phyloP scores from a whole-genome alignment of 2,329 filamentous ascomycete genomes.

The Hypomyces rosellus region DNA sequence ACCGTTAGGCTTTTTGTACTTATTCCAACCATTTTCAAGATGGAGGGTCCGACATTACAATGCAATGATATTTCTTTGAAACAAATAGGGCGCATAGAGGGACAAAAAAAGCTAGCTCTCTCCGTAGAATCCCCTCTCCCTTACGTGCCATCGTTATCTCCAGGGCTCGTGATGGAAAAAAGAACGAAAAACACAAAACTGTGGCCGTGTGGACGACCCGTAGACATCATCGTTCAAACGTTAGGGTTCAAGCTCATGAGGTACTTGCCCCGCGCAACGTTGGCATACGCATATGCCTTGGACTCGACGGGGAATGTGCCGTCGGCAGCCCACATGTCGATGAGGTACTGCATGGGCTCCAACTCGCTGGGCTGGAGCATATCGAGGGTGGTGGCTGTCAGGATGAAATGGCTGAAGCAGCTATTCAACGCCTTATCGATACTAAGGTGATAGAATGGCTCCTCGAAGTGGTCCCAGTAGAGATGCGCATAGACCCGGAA shows the following conservation, averaged over 20 bases:
- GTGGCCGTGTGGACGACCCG: too few relatives aligned
- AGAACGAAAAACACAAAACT: too few relatives aligned
- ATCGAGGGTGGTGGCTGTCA: slow-evolving; percentile 67
- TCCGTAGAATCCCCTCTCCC: too few relatives aligned
- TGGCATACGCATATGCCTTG: slow-evolving; percentile 53
- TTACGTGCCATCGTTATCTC: too few relatives aligned
- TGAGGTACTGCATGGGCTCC: slow-evolving; percentile 84
- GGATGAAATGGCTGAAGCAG: slow-evolving; percentile 74
- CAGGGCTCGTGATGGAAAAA: too few relatives aligned
- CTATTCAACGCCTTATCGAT: slow-evolving; percentile 71
- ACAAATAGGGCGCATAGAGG: too few relatives aligned
- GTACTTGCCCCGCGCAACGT: slow-evolving; percentile 29
- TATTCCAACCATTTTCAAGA: too few relatives aligned
- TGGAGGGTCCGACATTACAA: too few relatives aligned
- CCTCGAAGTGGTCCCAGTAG: slow-evolving; percentile 86
- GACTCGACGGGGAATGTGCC: slow-evolving; percentile 70
- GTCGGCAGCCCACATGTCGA: slow-evolving; percentile 81
- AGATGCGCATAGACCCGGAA: slow-evolving; percentile 94
- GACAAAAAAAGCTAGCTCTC: too few relatives aligned
- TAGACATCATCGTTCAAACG: background rate
- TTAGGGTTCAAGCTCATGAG: slow-evolving; percentile 8
- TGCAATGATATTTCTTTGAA: too few relatives aligned
- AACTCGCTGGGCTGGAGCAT: slow-evolving; percentile 78
- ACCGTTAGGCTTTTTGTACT: too few relatives aligned
- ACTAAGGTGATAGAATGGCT: slow-evolving; percentile 72